Conservation (phyloP, 495 filamentous ascomycete species). For the Hyphodiscus hymeniophilus region DNA sequence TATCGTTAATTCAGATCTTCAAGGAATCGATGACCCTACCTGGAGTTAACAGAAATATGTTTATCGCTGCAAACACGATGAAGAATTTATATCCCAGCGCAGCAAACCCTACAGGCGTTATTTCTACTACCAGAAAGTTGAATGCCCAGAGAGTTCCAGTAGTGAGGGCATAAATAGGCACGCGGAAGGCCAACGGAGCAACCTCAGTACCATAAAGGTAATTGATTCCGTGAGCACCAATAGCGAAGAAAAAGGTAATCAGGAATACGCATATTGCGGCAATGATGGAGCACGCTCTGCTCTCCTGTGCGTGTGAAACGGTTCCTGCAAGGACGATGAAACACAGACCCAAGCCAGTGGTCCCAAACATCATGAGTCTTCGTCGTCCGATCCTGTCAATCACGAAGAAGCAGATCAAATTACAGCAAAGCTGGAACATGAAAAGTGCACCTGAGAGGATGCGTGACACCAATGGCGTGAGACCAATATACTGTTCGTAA, state of each 20-base stretch:
- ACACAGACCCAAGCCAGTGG: slow-evolving; percentile 27
- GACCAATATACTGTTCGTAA: slow-evolving; percentile 47
- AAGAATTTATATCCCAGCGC: slow-evolving; percentile 53
- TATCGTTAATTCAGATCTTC: no score
- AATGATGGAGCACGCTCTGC: not conserved
- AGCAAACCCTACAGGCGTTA: slow-evolving; percentile 52
- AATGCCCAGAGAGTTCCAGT: slow-evolving; percentile 35
- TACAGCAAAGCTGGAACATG: slow-evolving; percentile 45
- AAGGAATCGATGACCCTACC: no score
- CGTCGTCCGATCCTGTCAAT: slow-evolving; percentile 65
- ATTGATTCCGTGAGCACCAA: slow-evolving; percentile 49
- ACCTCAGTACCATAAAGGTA: slow-evolving; percentile 52
- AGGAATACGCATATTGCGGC: slow-evolving; percentile 15
- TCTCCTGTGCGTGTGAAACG: not conserved
- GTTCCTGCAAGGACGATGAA: not conserved
- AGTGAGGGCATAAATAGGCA: slow-evolving; percentile 42
- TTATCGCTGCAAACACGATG: slow-evolving; percentile 54
- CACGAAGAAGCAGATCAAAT: slow-evolving; percentile 61
- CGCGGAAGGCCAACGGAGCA: slow-evolving; percentile 41
- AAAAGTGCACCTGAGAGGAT: slow-evolving; percentile 34
- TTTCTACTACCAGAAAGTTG: slow-evolving; percentile 41
- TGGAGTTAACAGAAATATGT: no score
- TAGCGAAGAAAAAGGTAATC: slow-evolving; percentile 52
- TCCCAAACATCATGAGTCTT: slow-evolving; percentile 45
- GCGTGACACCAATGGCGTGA: slow-evolving; percentile 30